Conservation (phyloP, 164 flowering plant species). For the Piper betle region DNA sequence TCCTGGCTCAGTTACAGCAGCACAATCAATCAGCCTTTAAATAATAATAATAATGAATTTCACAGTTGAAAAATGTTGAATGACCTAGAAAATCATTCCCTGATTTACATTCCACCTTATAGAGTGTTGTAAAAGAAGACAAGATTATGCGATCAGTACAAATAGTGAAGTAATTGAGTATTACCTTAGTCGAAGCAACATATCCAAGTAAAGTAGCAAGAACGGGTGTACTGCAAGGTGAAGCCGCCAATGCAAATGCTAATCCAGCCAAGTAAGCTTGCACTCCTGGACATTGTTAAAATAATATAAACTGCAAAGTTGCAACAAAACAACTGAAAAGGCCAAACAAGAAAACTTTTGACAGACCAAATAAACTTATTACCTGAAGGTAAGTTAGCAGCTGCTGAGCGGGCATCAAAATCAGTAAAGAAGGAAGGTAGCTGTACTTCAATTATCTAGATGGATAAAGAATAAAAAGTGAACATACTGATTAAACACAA, state of each 20-base stretch:
- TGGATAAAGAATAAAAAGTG: conserved; percentile 3
- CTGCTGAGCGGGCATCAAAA: conserved; percentile 86
- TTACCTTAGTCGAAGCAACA: conserved; percentile 84
- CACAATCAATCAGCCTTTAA: no score
- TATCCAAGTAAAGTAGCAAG: conserved; percentile 83
- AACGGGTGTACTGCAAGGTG: conserved; percentile 95
- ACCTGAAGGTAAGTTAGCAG: conserved; percentile 96
- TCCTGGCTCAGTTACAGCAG: conserved; percentile 33
- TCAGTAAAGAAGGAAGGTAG: conserved; percentile 89
- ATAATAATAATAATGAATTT: no score
- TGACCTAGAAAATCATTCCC: no score
- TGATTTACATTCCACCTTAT: no score
- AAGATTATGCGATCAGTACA: background rate
- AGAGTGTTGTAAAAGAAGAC: no score
- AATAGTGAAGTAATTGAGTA: background rate
- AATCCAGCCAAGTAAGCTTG: conserved; percentile 98
- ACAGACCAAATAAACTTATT: conserved; percentile 6
- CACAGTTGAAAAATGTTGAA: no score
- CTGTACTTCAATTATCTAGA: conserved; percentile 76
- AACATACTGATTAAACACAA: background rate
- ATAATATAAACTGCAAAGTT: background rate
- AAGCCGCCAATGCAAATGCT: conserved; percentile 94
- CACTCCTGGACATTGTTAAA: conserved; percentile 42
- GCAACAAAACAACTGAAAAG: background rate
- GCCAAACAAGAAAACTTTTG: background rate